Conservation (phyloP, 2,329 filamentous ascomycete genomes). For the Fusarium sp. region DNA sequence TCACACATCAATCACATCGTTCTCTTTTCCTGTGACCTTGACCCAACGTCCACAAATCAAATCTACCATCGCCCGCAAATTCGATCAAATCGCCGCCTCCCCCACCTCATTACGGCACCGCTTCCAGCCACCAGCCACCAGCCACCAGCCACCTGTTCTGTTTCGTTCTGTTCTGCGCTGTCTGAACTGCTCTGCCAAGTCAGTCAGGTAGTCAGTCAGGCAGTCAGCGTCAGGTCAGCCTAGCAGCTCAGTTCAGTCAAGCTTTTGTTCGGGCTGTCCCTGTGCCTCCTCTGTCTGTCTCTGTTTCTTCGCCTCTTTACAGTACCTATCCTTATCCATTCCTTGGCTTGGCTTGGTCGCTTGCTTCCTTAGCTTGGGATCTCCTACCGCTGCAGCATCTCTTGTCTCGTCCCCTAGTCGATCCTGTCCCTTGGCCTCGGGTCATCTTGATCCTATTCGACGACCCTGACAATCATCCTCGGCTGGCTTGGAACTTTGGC, state of each 20-base stretch:
- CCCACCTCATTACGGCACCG: constrained; percentile 44
- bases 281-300: background rate
- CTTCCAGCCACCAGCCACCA: constrained; percentile 45
- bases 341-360: constrained; percentile 9
- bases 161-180: constrained; percentile 9
- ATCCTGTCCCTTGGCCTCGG: constrained; percentile 32
- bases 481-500: constrained; percentile 28
- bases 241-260: constrained; percentile 11
- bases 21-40: constrained; percentile 9
- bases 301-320: constrained; percentile 3
- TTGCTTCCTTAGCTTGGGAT: constrained; percentile 7
- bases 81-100: constrained; percentile 41
- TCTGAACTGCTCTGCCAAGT: background rate
- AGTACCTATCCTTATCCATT: background rate
- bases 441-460: constrained; percentile 24
- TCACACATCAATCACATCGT: background rate
- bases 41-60: constrained; percentile 37
- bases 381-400: constrained; percentile 12
- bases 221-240: background rate
- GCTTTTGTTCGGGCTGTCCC: constrained; percentile 9
- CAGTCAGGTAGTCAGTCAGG: background rate
- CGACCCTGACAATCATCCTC: constrained; percentile 18
- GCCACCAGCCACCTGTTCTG: constrained; percentile 41
- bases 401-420: constrained; percentile 11
- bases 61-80: constrained; percentile 29